Percentiles rank a stretch among this genome's conserved stretches.
Conservation (phyloP, 1,139 yeast genomes). For the Meyerozyma elateridarum region DNA sequence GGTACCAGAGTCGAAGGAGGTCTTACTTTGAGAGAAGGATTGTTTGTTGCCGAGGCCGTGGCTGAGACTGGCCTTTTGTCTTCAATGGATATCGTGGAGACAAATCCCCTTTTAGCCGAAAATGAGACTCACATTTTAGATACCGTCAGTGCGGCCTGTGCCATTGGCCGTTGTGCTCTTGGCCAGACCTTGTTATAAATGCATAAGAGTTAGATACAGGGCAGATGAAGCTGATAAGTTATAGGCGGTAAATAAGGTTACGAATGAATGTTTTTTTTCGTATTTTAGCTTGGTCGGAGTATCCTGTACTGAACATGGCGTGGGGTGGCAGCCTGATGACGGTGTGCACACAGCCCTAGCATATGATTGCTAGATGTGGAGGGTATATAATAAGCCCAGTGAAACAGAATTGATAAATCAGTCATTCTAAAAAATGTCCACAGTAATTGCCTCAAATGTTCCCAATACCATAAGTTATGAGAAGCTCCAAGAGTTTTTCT, state of each 20-base stretch:
- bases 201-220: too few species aligned
- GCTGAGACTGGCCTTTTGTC: slow-evolving; percentile 84
- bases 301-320: too few species aligned
- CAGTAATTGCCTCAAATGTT: slow-evolving; percentile 56
- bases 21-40: slow-evolving; percentile 87
- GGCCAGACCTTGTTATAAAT: slow-evolving; percentile 83
- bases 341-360: background rate
- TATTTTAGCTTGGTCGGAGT: too few species aligned
- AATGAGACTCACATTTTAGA: slow-evolving; percentile 72
- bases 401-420: too few species aligned
- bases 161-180: slow-evolving; percentile 87
- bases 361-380: slow-evolving; percentile 1
- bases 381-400: background rate
- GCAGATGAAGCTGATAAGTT: too few species aligned
- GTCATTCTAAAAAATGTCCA: slow-evolving; percentile 22
- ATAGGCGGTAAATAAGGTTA: too few species aligned
- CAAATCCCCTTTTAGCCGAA: slow-evolving; percentile 86
- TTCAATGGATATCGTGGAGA: slow-evolving; percentile 89
- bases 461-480: slow-evolving; percentile 50
- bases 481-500: slow-evolving; percentile 64
- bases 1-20: slow-evolving; percentile 99
- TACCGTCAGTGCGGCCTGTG: slow-evolving; percentile 86
- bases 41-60: slow-evolving; percentile 85
- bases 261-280: too few species aligned
- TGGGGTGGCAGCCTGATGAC: too few species aligned